Conservation (phyloP, 352 stramenopile genomes). For the Globisporangium heterothallicum region DNA sequence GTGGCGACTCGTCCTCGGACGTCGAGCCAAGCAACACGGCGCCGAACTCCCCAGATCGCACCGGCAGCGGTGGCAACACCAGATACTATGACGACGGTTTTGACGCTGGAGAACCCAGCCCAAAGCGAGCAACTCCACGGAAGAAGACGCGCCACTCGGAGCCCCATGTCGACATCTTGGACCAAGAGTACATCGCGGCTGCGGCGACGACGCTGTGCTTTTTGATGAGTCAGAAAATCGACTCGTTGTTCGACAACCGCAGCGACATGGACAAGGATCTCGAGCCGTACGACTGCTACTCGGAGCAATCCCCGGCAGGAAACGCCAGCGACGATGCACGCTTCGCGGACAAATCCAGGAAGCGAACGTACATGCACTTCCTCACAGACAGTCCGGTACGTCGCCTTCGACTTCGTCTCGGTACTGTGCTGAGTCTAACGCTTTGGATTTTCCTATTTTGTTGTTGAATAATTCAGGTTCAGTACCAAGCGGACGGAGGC, state of each 20-base stretch:
- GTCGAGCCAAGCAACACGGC: constrained; percentile 23
- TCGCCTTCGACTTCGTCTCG: neutral
- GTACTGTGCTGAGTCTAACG: neutral
- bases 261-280: constrained; percentile 41
- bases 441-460: no score
- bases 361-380: constrained; percentile 77
- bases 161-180: constrained; percentile 36
- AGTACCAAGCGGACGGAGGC: constrained; percentile 18
- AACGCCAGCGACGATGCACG: neutral
- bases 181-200: constrained; percentile 77
- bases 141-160: constrained; percentile 60
- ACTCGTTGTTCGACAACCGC: constrained; percentile 64
- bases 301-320: constrained; percentile 13
- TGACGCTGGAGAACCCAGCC: constrained; percentile 16
- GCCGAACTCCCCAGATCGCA: constrained; percentile 32
- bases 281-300: constrained; percentile 79
- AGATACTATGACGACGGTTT: constrained; percentile 7
- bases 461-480: constrained; percentile 5
- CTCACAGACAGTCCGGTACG: constrained; percentile 51
- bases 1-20: constrained; percentile 17
- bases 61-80: neutral
- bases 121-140: constrained; percentile 17
- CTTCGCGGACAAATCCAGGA: constrained; percentile 31
- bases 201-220: constrained; percentile 77
- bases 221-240: constrained; percentile 83